phyloP scores from a whole-genome alignment of 495 filamentous ascomycete species.

The Daldinia loculata region DNA sequence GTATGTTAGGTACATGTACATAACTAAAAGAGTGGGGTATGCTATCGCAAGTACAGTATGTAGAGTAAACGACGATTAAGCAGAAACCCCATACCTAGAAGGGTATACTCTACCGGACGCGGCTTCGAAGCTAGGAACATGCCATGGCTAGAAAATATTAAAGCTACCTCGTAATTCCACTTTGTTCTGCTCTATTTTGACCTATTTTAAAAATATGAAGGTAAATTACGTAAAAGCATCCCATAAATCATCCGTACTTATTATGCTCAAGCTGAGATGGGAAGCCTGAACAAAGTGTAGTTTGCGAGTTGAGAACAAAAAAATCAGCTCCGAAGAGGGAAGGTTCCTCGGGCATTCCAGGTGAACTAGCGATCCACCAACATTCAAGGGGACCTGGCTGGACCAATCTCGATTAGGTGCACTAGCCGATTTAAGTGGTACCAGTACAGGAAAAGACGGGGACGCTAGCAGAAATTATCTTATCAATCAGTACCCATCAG shows the following conservation, averaged over 20 bases:
- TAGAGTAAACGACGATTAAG: not conserved
- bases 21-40: slow-evolving; percentile 32
- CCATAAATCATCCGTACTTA: not conserved
- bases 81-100: slow-evolving; percentile 14
- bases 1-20: not conserved
- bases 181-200: not conserved
- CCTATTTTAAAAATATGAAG: not conserved
- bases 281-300: slow-evolving; percentile 17
- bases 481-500: slow-evolving; percentile 41
- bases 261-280: slow-evolving; percentile 33
- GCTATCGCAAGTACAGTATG: not conserved
- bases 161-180: not conserved
- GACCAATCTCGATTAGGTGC: slow-evolving; percentile 9
- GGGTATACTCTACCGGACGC: slow-evolving; percentile 4
- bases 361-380: slow-evolving; percentile 3
- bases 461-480: slow-evolving; percentile 35
- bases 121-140: slow-evolving; percentile 10
- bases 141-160: not conserved
- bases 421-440: slow-evolving; percentile 26
- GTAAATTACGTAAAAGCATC: slow-evolving; percentile 32
- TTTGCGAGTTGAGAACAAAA: slow-evolving; percentile 5
- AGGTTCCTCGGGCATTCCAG: slow-evolving; percentile 39
- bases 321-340: slow-evolving; percentile 25
- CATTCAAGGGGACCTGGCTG: not conserved
- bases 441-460: slow-evolving; percentile 19